phyloP scores from a whole-genome alignment of 169 alveolate species.

The Plasmodium gaboni region DNA sequence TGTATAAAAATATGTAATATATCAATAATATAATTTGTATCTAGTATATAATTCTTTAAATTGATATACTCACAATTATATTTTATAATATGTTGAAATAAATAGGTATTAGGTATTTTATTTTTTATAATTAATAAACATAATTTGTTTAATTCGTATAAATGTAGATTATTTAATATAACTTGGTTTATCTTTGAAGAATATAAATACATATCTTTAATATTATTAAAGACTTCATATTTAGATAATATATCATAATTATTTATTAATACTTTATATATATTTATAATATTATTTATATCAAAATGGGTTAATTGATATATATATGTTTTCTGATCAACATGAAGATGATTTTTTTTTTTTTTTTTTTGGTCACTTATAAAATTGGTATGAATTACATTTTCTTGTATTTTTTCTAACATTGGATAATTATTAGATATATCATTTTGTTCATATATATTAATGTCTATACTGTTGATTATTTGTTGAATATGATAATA shows the following conservation, averaged over 20 bases:
- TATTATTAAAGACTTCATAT: slow-evolving; percentile 31
- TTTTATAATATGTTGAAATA: slow-evolving; percentile 36
- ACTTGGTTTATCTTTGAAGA: slow-evolving; percentile 28
- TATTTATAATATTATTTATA: slow-evolving; percentile 31
- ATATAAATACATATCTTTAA: slow-evolving; percentile 51
- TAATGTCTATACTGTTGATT: background rate
- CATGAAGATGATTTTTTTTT: background rate
- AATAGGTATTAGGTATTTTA: slow-evolving; percentile 35
- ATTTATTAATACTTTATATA: slow-evolving; percentile 46
- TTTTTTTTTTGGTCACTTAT: background rate
- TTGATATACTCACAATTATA: slow-evolving; percentile 42
- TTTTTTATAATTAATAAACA: slow-evolving; percentile 58
- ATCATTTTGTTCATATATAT: background rate
- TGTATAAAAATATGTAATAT: slow-evolving; percentile 19
- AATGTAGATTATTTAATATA: slow-evolving; percentile 28
- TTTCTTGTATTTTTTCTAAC: too few relatives aligned
- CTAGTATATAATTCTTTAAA: background rate
- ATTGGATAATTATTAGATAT: too few relatives aligned
- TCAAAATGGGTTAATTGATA: background rate
- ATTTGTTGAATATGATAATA: slow-evolving; percentile 18
- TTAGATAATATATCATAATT: slow-evolving; percentile 23
- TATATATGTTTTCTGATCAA: background rate
- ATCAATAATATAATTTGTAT: slow-evolving; percentile 32
- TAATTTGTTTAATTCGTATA: slow-evolving; percentile 54
- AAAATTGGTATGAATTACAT: background rate